These are phyloP conservation scores for Alternaria angustiovoidea DNA, from an alignment of 2,329 filamentous ascomycete genomes.

Conservation along the genomic window DNA sequence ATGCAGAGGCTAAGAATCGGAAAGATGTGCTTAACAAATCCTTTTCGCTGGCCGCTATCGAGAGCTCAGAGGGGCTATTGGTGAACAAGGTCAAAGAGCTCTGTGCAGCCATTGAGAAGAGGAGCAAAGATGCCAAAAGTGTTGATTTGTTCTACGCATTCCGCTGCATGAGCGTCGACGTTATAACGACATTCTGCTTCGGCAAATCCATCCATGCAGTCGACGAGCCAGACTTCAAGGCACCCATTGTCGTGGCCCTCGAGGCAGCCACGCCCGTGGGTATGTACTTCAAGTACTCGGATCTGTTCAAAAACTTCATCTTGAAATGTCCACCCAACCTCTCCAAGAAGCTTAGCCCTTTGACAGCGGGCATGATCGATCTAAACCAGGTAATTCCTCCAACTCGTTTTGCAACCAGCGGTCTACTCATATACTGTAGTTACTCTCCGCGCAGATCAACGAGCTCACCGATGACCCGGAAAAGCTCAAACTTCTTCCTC, in stretches of 20 bases:
- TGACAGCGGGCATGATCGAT: constrained; percentile 50
- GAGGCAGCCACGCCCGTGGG: constrained; percentile 48
- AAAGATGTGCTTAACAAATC: constrained; percentile 54
- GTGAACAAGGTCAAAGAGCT: constrained; percentile 48
- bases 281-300: constrained; percentile 53
- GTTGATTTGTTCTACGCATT: constrained; percentile 39
- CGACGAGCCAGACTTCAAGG: constrained; percentile 50
- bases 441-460: constrained; percentile 44
- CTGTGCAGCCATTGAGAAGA: constrained; percentile 39
- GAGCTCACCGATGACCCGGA: constrained; percentile 42
- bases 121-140: constrained; percentile 27
- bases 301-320: constrained; percentile 48
- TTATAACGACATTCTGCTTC: constrained; percentile 52
- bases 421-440: constrained; percentile 17
- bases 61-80: constrained; percentile 49
- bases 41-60: constrained; percentile 53
- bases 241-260: constrained; percentile 55
- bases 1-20: constrained; percentile 51
- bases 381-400: constrained; percentile 38
- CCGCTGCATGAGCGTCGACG: constrained; percentile 31
- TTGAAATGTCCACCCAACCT: constrained; percentile 49
- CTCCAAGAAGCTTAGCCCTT: constrained; percentile 48
- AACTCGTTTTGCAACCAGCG: background rate
- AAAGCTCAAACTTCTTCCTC: constrained; percentile 42
- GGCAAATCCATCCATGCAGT: constrained; percentile 52